Percentiles rank a stretch among this genome's conserved stretches.
These are phyloP conservation scores for Haberlea rhodopensis DNA, from an alignment of 257 asterid genomes.

Conservation along the genomic window DNA sequence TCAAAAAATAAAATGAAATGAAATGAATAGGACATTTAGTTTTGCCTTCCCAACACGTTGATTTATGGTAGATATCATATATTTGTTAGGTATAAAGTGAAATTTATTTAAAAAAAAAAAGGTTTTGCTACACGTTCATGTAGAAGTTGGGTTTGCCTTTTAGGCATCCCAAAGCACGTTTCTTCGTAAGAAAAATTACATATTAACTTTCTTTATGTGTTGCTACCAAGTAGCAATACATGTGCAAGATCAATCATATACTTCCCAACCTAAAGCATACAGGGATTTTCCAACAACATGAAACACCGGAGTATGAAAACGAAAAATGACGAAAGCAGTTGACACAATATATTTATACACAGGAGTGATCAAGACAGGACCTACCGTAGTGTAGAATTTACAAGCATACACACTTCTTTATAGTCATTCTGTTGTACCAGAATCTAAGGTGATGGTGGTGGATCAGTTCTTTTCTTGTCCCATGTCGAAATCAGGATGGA, in stretches of 20 bases:
- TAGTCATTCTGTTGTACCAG: not conserved
- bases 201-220: not conserved
- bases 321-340: not conserved
- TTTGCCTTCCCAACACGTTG: too few species aligned
- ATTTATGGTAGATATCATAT: too few species aligned
- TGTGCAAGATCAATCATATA: not conserved
- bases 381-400: not conserved
- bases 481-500: constrained; percentile 50
- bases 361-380: not conserved
- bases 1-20: too few species aligned
- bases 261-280: not conserved
- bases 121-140: too few species aligned
- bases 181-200: too few species aligned
- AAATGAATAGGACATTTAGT: too few species aligned
- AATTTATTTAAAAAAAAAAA: too few species aligned
- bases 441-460: not conserved
- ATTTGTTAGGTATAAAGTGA: too few species aligned
- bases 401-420: not conserved
- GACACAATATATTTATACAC: not conserved
- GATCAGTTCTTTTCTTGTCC: constrained; percentile 23
- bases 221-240: too few species aligned
- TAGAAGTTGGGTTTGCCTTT: too few species aligned
- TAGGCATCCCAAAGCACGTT: too few species aligned
- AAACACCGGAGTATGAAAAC: not conserved
- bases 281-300: not conserved